Conservation (phyloP, 176 grass and related monocot genomes). For the Miscanthus lutarioriparius region DNA sequence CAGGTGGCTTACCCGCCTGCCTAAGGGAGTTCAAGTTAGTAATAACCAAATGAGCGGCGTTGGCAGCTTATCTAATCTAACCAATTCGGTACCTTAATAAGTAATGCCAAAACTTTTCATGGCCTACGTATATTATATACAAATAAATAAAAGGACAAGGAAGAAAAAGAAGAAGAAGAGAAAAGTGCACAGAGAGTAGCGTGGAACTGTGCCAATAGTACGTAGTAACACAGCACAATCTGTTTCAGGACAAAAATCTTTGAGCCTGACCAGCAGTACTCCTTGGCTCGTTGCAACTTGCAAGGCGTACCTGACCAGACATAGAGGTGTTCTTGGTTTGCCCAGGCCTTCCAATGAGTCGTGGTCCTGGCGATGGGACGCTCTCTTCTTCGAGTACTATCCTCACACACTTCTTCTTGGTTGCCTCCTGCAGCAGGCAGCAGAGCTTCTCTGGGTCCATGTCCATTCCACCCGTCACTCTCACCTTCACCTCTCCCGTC, state of each 20-base stretch:
- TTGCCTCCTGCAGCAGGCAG: conserved; percentile 22
- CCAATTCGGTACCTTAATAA: no score
- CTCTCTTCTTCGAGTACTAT: not conserved
- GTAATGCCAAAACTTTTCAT: no score
- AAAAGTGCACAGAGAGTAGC: not conserved
- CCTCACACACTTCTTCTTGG: conserved; percentile 36
- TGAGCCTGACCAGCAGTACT: not conserved
- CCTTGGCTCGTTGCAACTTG: not conserved
- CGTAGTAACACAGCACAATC: not conserved
- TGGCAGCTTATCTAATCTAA: no score
- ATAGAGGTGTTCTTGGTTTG: not conserved
- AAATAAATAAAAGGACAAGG: not conserved
- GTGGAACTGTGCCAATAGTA: not conserved
- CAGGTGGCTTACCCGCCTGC: no score
- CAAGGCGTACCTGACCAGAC: not conserved
- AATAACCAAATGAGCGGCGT: no score
- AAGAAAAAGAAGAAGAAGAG: not conserved
- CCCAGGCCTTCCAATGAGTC: not conserved
- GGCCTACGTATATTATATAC: no score
- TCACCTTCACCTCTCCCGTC: conserved; percentile 29
- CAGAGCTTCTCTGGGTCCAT: conserved; percentile 26
- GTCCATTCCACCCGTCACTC: not conserved
- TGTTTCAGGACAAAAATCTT: not conserved
- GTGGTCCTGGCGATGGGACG: not conserved
- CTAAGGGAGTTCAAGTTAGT: not conserved